Percentiles rank a stretch among this genome's conserved stretches.
Conservation (phyloP, 164 flowering plant species). For the Pachysandra terminalis region DNA sequence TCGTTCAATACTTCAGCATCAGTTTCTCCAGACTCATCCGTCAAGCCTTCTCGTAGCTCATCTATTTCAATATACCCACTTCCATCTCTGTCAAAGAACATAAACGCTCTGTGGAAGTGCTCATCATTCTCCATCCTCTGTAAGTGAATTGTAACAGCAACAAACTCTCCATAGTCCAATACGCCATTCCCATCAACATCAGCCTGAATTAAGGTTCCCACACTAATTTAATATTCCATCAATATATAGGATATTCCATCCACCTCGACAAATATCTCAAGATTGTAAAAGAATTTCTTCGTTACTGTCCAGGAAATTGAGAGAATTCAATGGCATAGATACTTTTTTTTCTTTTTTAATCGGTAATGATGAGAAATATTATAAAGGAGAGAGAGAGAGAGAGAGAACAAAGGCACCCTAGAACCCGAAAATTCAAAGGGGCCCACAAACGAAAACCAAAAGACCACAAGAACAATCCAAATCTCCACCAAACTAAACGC, state of each 20-base stretch:
- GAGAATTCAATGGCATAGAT: not conserved
- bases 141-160: slow-evolving; percentile 90
- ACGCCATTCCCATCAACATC: slow-evolving; percentile 98
- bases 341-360: too few relatives aligned
- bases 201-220: slow-evolving; percentile 49
- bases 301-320: too few relatives aligned
- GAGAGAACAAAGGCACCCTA: too few relatives aligned
- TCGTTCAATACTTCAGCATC: slow-evolving; percentile 70
- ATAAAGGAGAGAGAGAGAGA: too few relatives aligned
- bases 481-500: too few relatives aligned
- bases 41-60: slow-evolving; percentile 70
- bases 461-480: too few relatives aligned
- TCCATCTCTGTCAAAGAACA: slow-evolving; percentile 88
- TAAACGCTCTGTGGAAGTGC: slow-evolving; percentile 82
- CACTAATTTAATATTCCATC: not conserved
- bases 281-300: too few relatives aligned
- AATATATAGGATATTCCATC: too few relatives aligned
- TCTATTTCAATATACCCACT: slow-evolving; percentile 81
- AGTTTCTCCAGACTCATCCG: slow-evolving; percentile 70
- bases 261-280: too few relatives aligned
- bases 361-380: too few relatives aligned
- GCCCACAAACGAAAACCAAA: too few relatives aligned
- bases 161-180: slow-evolving; percentile 94
- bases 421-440: too few relatives aligned
- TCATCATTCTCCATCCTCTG: slow-evolving; percentile 97